A percentile compares a stretch with the other conserved stretches of the same genome.
Conservation (phyloP, 2,329 filamentous ascomycete genomes). For the Aurifilum marmelostoma region DNA sequence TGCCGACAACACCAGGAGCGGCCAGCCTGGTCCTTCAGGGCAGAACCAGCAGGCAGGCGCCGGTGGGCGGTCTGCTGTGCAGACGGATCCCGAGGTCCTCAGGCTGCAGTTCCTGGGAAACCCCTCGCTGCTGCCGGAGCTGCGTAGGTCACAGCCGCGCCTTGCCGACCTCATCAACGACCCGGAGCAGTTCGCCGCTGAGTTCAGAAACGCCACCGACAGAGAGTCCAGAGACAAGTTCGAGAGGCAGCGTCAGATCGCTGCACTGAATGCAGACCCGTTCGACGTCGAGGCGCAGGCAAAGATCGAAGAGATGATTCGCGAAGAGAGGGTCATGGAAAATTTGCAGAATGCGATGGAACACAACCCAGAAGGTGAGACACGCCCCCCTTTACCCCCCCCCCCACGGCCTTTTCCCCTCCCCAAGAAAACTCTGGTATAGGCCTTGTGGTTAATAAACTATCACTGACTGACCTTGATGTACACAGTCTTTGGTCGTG, state of each 20-base stretch:
- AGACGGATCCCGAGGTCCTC: slow-evolving; percentile 76
- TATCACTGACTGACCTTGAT: slow-evolving; percentile 23
- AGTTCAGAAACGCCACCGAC: slow-evolving; percentile 69
- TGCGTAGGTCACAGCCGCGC: slow-evolving; percentile 73
- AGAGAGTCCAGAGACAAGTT: slow-evolving; percentile 72
- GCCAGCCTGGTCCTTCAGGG: slow-evolving; percentile 38
- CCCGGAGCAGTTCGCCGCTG: slow-evolving; percentile 73
- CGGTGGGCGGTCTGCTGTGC: slow-evolving; percentile 33
- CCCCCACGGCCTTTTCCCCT: too few species aligned
- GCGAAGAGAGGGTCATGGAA: slow-evolving; percentile 90
- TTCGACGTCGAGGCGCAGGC: slow-evolving; percentile 91
- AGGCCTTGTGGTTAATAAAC: too few species aligned
- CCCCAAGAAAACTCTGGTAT: too few species aligned
- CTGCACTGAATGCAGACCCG: slow-evolving; percentile 86
- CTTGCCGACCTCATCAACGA: slow-evolving; percentile 78
- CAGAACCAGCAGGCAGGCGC: slow-evolving; percentile 37
- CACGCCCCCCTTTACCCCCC: background rate
- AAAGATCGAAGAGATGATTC: slow-evolving; percentile 96
- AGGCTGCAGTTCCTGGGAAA: slow-evolving; percentile 83
- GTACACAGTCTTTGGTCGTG: slow-evolving; percentile 79
- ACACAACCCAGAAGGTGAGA: slow-evolving; percentile 90
- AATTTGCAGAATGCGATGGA: slow-evolving; percentile 97
- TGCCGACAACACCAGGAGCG: slow-evolving; percentile 33
- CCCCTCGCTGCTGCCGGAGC: slow-evolving; percentile 68
- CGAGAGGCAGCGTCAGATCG: slow-evolving; percentile 81